A percentile compares a stretch with the other conserved stretches of the same genome.
phyloP scores from a whole-genome alignment of 192 early-diverging fungal genomes.

The Obelidium mucronatum region DNA sequence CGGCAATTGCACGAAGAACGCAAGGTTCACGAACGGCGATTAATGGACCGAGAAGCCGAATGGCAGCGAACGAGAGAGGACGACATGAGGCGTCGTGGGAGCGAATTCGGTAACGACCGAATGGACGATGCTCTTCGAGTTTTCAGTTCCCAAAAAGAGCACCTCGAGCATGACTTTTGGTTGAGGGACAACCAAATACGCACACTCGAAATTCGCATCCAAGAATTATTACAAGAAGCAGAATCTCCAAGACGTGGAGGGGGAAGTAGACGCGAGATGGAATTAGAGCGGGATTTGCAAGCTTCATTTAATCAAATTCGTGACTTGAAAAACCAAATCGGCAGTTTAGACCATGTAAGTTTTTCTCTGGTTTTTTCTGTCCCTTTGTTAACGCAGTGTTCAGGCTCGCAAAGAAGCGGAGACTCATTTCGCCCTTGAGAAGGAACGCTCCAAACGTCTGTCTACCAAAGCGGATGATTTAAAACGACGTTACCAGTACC shows the following conservation, averaged over 20 bases:
- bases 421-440: constrained; percentile 34
- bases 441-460: constrained; percentile 38
- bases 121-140: constrained; percentile 31
- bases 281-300: constrained; percentile 43
- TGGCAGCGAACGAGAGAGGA: constrained; percentile 30
- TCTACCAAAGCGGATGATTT: constrained; percentile 38
- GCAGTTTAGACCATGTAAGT: constrained; percentile 28
- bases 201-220: constrained; percentile 32
- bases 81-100: constrained; percentile 15
- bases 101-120: neutral
- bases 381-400: neutral
- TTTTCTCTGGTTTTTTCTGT: neutral
- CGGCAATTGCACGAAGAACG: constrained; percentile 22
- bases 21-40: constrained; percentile 20
- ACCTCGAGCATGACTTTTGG: constrained; percentile 21
- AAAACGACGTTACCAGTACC: constrained; percentile 20
- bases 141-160: constrained; percentile 31
- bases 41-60: constrained; percentile 35
- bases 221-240: constrained; percentile 39
- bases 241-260: constrained; percentile 23
- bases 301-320: constrained; percentile 32
- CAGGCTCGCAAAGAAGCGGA: constrained; percentile 26
- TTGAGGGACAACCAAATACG: constrained; percentile 34
- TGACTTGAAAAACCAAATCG: constrained; percentile 30
- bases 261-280: constrained; percentile 27